Evolutionary conservation across 2,329 filamentous ascomycete species (phyloP).

Genomic region (Zymoseptoria tritici): DNA sequence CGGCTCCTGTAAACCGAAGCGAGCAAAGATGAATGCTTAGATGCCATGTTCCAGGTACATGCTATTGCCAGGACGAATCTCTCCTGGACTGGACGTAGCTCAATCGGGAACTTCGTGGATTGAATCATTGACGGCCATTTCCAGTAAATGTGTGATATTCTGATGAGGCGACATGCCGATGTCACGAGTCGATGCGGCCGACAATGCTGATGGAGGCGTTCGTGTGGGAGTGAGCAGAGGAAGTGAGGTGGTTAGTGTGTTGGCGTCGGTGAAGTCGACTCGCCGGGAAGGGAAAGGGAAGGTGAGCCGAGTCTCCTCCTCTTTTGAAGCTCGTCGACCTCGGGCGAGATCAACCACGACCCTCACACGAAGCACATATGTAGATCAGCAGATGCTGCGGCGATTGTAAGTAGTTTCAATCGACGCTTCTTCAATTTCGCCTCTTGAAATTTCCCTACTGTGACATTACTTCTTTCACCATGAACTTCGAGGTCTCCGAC

Average conservation of each 20-base stretch:
- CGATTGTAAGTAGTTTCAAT: background rate
- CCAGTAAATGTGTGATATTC: background rate
- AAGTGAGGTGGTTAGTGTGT: slow-evolving; percentile 1
- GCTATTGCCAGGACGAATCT: background rate
- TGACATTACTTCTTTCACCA: slow-evolving; percentile 19
- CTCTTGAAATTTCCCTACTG: background rate
- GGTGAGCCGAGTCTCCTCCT: background rate
- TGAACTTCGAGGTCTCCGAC: slow-evolving; percentile 51
- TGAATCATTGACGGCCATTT: background rate
- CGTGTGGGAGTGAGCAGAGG: background rate
- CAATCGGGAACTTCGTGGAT: background rate
- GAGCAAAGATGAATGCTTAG: background rate
- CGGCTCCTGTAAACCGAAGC: background rate
- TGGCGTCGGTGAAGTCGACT: background rate
- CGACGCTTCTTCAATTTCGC: background rate
- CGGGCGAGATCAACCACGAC: background rate
- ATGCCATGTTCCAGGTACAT: background rate
- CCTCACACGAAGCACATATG: background rate
- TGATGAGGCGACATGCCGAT: background rate
- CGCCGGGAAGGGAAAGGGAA: background rate
- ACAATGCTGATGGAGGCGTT: background rate
- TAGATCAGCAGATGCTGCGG: background rate
- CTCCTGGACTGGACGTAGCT: background rate
- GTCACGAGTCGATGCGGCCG: background rate
- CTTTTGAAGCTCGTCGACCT: background rate